Evolutionary conservation across 2,329 filamentous ascomycete genomes (phyloP), one percentile per base, ranked within the genome.

Genomic region (Fusarium bulbicola): DNA sequence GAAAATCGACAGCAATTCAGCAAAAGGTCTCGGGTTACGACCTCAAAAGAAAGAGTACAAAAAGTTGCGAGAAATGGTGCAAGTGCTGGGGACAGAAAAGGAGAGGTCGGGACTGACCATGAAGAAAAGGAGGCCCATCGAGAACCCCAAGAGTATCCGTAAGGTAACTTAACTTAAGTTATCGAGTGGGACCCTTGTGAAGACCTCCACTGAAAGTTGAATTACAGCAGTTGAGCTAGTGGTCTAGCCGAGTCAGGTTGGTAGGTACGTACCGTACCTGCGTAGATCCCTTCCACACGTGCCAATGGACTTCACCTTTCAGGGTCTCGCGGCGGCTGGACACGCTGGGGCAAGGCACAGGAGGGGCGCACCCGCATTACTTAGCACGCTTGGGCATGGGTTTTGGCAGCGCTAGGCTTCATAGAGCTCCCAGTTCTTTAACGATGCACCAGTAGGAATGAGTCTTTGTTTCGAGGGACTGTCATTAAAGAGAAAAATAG

Each of bases 61-160:
- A 47, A 58, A 52, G 37, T 50, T 57, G 49, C 30, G 68, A 74
- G 39, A 60, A 28, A 57, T 57, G 52, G 52, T 50, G 24, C 63
- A 56, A 47, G 61, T 50, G 40, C 67, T 66, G 52, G 67, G 59
- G 53, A 59, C 54, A 40, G 59, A 69, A 70, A 63, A 68, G 70
- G 66, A 69, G 75, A 78, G 74, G 73, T 67, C 70, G 70, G 76
- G 69, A 56, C 49, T 40, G 53, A 59, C 61, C 57, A 69, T 63
- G 53, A 60, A 47, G 63, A 78, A 77, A 78, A 78, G 76, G 76
- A 78, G 76, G 75, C 70, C 69, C 68, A 71, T 78, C 64, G 63
- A 75, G 58, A 67, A 62, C 67, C 66, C 26, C 39, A 61, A 60
- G 57, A 50, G 47, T 34, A 34, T 34, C 32, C 32, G 32, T 50